phyloP scores from a whole-genome alignment of 2,329 filamentous ascomycete genomes.

The Talaromyces sp. region DNA sequence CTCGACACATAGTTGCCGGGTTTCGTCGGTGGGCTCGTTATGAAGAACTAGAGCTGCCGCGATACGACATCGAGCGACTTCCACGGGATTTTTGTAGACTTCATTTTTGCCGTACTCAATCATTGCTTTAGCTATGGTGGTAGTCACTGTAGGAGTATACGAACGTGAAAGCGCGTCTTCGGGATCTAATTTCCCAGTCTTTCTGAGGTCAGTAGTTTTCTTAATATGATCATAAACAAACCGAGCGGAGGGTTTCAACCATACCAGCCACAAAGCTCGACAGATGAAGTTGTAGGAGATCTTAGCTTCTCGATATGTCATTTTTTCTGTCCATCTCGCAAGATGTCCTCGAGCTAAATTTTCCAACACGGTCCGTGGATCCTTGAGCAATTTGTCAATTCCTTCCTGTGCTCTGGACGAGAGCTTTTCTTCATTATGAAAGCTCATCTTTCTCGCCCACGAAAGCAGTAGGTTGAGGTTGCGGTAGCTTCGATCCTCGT shows the following conservation, averaged over 20 bases:
- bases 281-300: slow-evolving; percentile 2
- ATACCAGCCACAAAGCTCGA: neutral
- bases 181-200: neutral
- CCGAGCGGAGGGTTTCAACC: neutral
- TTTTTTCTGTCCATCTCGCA: neutral
- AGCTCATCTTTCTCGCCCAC: slow-evolving; percentile 5
- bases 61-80: neutral
- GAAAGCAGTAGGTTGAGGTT: neutral
- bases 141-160: neutral
- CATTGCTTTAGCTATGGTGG: neutral
- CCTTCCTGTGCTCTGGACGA: neutral
- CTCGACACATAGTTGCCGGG: neutral
- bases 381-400: neutral
- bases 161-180: neutral
- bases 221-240: neutral
- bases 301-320: neutral
- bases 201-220: neutral
- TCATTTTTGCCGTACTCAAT: slow-evolving; percentile 2
- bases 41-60: slow-evolving; percentile 1
- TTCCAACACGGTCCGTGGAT: neutral
- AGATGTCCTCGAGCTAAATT: neutral
- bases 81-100: neutral
- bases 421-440: slow-evolving; percentile 3
- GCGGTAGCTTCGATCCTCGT: neutral
- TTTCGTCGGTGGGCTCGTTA: neutral